These are phyloP conservation scores for Calocybe indica DNA, from an alignment of 768 basidiomycete genomes.

Conservation along the genomic window DNA sequence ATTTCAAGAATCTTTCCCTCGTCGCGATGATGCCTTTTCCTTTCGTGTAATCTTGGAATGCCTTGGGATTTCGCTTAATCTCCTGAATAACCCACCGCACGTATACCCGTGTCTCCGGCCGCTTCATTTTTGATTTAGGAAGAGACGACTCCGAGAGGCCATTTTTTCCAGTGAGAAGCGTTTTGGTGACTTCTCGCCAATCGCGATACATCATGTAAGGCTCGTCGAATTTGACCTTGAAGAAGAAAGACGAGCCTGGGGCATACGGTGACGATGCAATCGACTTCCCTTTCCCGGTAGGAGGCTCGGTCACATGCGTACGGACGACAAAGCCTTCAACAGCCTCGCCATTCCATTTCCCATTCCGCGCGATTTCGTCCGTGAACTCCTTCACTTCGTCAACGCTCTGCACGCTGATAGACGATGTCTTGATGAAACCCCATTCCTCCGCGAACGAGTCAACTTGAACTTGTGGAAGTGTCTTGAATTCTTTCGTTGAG, in stretches of 20 bases:
- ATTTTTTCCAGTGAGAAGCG: slow-evolving; percentile 40
- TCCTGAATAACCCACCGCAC: slow-evolving; percentile 78
- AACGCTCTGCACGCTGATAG: slow-evolving; percentile 52
- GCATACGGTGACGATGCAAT: slow-evolving; percentile 56
- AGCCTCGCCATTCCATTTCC: slow-evolving; percentile 77
- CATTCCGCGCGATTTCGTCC: slow-evolving; percentile 53
- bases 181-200: slow-evolving; percentile 92
- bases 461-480: slow-evolving; percentile 60
- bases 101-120: slow-evolving; percentile 76
- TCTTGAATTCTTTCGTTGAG: slow-evolving; percentile 60
- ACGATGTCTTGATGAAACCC: slow-evolving; percentile 83
- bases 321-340: slow-evolving; percentile 96
- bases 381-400: slow-evolving; percentile 71
- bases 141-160: slow-evolving; percentile 29
- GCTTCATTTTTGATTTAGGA: slow-evolving; percentile 61
- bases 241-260: slow-evolving; percentile 87
- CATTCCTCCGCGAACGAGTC: slow-evolving; percentile 81
- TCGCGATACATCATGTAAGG: slow-evolving; percentile 99
- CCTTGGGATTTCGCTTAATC: slow-evolving; percentile 52
- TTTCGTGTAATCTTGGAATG: slow-evolving; percentile 59
- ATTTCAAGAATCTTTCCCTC: slow-evolving; percentile 72
- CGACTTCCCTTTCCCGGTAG: slow-evolving; percentile 20
- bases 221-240: slow-evolving; percentile 99
- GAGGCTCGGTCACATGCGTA: slow-evolving; percentile 49
- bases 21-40: slow-evolving; percentile 84